Percentiles rank a stretch among this genome's conserved stretches.
Conservation (phyloP, 2,329 filamentous ascomycete genomes). For the Pseudogymnoascus sp. region DNA sequence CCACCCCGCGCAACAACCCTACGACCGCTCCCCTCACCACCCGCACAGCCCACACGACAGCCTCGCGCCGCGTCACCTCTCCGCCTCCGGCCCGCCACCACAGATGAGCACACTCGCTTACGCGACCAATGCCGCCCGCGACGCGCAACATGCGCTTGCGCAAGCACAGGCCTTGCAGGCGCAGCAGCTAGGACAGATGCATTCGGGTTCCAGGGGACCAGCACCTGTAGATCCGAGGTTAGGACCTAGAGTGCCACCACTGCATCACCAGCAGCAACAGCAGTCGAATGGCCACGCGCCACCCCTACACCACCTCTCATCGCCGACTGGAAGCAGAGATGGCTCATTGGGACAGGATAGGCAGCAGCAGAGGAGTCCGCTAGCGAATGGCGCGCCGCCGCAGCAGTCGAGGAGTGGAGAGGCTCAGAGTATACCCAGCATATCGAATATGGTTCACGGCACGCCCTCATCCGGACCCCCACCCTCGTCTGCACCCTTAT, state of each 20-base stretch:
- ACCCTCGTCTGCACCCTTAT: constrained; percentile 9
- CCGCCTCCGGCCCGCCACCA: constrained; percentile 17
- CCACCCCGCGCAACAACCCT: constrained; percentile 26
- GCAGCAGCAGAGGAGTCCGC: neutral
- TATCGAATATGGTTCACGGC: constrained; percentile 26
- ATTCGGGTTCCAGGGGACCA: neutral
- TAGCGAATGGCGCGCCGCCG: neutral
- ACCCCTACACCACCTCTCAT: neutral
- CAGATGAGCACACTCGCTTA: neutral
- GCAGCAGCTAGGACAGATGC: neutral
- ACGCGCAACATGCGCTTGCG: neutral
- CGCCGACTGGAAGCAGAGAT: neutral
- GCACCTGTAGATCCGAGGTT: neutral
- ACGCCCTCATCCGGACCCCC: constrained; percentile 11
- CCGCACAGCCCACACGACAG: constrained; percentile 19
- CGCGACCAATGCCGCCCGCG: neutral
- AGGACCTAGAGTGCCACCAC: neutral
- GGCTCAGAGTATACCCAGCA: constrained; percentile 7
- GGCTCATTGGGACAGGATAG: neutral
- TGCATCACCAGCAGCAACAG: neutral
- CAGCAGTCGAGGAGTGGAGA: neutral
- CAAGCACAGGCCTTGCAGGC: neutral
- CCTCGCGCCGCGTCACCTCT: constrained; percentile 14
- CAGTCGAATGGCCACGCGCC: neutral
- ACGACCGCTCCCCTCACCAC: constrained; percentile 18